Percentiles rank a stretch among this genome's conserved stretches.
Evolutionary conservation across 305 asterid genomes (phyloP).

Genomic region (Coffea humblotiana): DNA sequence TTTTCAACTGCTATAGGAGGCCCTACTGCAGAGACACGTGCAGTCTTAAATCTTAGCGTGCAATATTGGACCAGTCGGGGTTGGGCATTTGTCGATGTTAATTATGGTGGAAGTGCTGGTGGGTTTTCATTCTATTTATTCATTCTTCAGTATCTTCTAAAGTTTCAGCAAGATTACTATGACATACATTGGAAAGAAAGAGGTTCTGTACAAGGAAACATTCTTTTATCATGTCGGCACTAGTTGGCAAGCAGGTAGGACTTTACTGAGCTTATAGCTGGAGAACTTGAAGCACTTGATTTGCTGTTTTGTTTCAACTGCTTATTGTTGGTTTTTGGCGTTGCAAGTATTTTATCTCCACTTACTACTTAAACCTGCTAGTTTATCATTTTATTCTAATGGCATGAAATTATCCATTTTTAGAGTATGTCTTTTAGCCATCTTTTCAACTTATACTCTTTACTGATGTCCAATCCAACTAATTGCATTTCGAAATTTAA

Average conservation of each 20-base stretch:
- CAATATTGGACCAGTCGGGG: constrained; percentile 99
- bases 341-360: neutral
- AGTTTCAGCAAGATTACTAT: neutral
- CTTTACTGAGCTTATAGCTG: neutral
- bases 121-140: constrained; percentile 1
- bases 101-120: constrained; percentile 99
- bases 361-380: neutral
- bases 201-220: neutral
- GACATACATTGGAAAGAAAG: neutral
- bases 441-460: neutral
- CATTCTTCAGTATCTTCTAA: neutral
- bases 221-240: neutral
- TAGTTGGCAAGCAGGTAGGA: neutral
- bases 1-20: constrained; percentile 57
- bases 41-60: constrained; percentile 68
- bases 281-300: neutral
- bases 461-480: neutral
- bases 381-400: no score
- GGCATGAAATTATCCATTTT: neutral
- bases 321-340: neutral
- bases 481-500: constrained; percentile 28
- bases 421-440: neutral
- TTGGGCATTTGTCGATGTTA: constrained; percentile 97
- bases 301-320: neutral
- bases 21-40: constrained; percentile 94